These are phyloP conservation scores for Melanomma pulvis-pyrius DNA, from an alignment of 495 filamentous ascomycete species.

Conservation along the genomic window DNA sequence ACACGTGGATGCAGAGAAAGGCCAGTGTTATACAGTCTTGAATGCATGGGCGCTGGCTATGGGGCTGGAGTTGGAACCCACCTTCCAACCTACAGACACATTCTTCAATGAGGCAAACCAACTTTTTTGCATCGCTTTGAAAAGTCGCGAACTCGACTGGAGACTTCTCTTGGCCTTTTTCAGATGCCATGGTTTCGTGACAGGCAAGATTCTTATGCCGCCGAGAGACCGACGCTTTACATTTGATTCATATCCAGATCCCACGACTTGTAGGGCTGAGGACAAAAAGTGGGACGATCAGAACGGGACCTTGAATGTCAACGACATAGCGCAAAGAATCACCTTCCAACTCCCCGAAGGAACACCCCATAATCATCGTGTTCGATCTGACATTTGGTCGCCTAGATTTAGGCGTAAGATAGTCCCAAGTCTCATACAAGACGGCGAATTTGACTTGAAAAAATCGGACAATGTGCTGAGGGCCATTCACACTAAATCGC, in stretches of 20 bases:
- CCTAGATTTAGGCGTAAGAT: background rate
- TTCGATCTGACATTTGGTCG: background rate
- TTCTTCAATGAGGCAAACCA: background rate
- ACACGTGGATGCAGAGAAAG: background rate
- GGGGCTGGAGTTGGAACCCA: background rate
- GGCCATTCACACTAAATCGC: too few relatives aligned
- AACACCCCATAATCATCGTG: background rate
- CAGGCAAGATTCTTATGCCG: background rate
- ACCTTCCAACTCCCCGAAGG: background rate
- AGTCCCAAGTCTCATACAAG: background rate
- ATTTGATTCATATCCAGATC: too few relatives aligned
- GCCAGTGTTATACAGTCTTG: background rate
- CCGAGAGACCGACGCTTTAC: background rate
- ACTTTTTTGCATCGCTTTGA: background rate
- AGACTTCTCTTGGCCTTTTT: constrained; percentile 3
- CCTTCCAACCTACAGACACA: background rate
- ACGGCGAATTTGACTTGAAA: too few relatives aligned
- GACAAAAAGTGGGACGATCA: too few relatives aligned
- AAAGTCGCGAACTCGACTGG: background rate
- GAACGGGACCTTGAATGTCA: too few relatives aligned
- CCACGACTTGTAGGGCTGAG: too few relatives aligned
- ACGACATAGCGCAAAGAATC: background rate
- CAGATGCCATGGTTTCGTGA: constrained; percentile 3
- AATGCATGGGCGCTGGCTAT: constrained; percentile 12
- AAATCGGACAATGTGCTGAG: too few relatives aligned